Evolutionary conservation across 2,329 filamentous ascomycete genomes (phyloP).

Genomic region (Xylaria sp.): DNA sequence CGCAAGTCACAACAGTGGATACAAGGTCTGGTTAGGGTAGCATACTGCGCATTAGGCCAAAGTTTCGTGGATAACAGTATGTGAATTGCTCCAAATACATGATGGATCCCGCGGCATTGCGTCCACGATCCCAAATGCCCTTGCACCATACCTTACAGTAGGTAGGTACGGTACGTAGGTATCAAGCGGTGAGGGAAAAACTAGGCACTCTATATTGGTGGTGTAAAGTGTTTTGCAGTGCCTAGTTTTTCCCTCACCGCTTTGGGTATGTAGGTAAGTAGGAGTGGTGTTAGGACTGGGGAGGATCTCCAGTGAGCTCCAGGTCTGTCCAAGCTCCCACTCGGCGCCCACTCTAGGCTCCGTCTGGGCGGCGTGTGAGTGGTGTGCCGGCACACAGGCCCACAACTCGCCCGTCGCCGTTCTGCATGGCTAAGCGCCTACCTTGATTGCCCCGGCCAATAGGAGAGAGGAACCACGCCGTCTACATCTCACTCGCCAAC

Average conservation of each 20-base stretch:
- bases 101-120: constrained; percentile 14
- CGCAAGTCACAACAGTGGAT: neutral
- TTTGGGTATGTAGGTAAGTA: neutral
- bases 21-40: neutral
- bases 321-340: neutral
- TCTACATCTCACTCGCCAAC: constrained; percentile 29
- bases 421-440: constrained; percentile 37
- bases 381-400: constrained; percentile 27
- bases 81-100: neutral
- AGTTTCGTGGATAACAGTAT: neutral
- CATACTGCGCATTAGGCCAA: neutral
- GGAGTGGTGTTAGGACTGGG: constrained; percentile 3
- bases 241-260: no score
- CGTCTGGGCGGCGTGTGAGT: constrained; percentile 19
- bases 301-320: neutral
- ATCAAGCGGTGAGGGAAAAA: no score
- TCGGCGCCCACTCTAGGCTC: constrained; percentile 10
- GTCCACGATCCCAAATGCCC: neutral
- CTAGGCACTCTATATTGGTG: no score
- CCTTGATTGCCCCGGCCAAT: constrained; percentile 29
- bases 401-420: constrained; percentile 34
- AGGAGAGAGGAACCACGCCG: constrained; percentile 19
- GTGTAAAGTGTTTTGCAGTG: no score
- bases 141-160: neutral
- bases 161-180: no score